Base-by-base conservation (phyloP, 1,284 basidiomycete species). In the Earliella scabrosa region DNA sequence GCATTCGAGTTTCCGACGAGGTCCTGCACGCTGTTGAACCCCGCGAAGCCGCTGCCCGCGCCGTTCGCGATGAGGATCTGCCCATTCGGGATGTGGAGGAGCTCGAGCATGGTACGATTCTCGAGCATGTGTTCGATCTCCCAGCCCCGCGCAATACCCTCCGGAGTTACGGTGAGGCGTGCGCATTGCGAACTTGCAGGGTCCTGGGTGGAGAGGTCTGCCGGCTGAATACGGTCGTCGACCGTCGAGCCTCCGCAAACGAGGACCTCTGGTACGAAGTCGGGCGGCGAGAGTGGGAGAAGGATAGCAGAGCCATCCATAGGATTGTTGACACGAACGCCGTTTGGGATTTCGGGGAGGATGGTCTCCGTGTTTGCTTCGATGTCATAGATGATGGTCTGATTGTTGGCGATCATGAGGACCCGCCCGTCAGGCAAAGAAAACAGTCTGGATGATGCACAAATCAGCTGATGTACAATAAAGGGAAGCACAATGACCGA, bases 21-120 rank as follows among this genome's bases (percentile, higher is more conserved):
- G 55, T 65, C 63, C 16, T 24, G 49, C 21, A 64, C 62, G 21
- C 43, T 29, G 21, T 69, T 72, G 63, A 80, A 74, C 2, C 80
- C 81, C n/a, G 80, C 79, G 59, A 76, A 75, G 14, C 81, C 81
- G 0, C 71, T 73, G 26, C 63, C 46, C 1, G 68, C 80, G n/a
- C 78, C 82, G 61, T 82, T 82, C 43, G 75, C 71, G 54, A 83
- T 77, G 32, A 82, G 63, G 10, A 82, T 63, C 60, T 79, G 72
- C 4, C 82, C 83, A 56, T 80, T 79, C 1, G 83, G 83, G n/a
- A 83, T 68, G 20, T 83, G 73, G 26, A 85, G 59, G 34, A 77
- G 69, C 61, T 79, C 77, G 7, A 74, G 74, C 81, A 83, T 82
- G 32, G 77, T 74, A 16, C 79, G 63, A 2, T 21, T 45, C 54